These are phyloP conservation scores for Pseudopithomyces chartarum DNA, from an alignment of 2,329 filamentous ascomycete genomes.

Conservation along the genomic window DNA sequence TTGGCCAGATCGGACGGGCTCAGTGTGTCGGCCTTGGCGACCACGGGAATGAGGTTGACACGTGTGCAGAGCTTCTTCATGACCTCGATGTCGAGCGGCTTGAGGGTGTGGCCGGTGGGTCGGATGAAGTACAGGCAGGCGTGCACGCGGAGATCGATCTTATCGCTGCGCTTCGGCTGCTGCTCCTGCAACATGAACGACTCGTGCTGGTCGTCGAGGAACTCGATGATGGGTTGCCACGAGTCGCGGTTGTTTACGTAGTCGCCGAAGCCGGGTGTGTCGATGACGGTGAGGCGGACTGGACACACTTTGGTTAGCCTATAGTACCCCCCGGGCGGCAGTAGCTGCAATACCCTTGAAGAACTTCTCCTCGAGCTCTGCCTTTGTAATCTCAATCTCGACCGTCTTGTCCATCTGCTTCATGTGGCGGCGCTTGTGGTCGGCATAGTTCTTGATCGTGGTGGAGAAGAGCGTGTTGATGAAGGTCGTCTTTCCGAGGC, in stretches of 20 bases:
- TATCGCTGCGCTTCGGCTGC: constrained; percentile 95
- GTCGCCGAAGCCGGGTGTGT: constrained; percentile 98
- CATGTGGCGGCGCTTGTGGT: constrained; percentile 98
- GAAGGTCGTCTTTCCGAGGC: constrained; percentile 98
- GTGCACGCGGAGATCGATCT: constrained; percentile 99
- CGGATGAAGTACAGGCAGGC: constrained; percentile 99
- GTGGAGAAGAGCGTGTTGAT: constrained; percentile 99
- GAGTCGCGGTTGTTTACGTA: constrained; percentile 99
- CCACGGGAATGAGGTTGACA: constrained; percentile 97
- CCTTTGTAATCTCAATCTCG: constrained; percentile 99
- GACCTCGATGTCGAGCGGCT: constrained; percentile 98
- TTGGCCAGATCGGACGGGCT: constrained; percentile 88
- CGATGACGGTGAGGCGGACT: constrained; percentile 98
- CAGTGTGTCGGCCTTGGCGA: constrained; percentile 97
- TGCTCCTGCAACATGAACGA: constrained; percentile 99
- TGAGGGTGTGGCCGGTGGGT: constrained; percentile 96
- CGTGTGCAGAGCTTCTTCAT: constrained; percentile 99
- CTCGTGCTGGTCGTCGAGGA: constrained; percentile 99
- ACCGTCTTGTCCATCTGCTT: constrained; percentile 99
- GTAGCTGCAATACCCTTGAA: constrained; percentile 78
- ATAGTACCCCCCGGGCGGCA: not conserved
- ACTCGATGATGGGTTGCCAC: constrained; percentile 99
- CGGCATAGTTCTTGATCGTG: constrained; percentile 99
- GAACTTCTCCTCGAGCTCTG: constrained; percentile 99
- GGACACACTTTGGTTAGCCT: constrained; percentile 25